phyloP scores from a whole-genome alignment of 2,329 filamentous ascomycete genomes.

The Blumeriella jaapii region DNA sequence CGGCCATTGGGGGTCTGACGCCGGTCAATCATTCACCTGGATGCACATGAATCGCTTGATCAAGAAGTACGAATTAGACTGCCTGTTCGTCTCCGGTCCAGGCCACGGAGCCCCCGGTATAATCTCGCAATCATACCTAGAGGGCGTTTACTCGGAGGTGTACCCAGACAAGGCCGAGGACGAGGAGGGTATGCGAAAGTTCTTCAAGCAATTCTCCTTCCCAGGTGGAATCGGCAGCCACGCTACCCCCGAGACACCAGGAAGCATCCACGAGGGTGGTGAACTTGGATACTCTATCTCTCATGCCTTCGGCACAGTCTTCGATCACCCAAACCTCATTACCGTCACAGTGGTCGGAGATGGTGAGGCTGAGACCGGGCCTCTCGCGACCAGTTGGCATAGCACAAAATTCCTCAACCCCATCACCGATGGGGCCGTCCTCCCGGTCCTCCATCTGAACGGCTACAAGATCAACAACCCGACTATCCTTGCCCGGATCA shows the following conservation, averaged over 20 bases:
- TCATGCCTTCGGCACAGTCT: constrained; percentile 67
- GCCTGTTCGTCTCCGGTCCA: constrained; percentile 63
- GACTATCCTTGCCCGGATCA: constrained; percentile 60
- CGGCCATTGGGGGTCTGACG: constrained; percentile 69
- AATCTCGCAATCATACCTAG: constrained; percentile 65
- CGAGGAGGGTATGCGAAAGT: constrained; percentile 55
- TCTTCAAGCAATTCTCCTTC: constrained; percentile 79
- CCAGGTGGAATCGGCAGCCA: constrained; percentile 69
- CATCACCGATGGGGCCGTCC: constrained; percentile 63
- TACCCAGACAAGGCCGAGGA: constrained; percentile 65
- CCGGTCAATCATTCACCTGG: constrained; percentile 72
- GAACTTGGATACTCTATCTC: constrained; percentile 75
- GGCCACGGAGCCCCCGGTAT: constrained; percentile 70
- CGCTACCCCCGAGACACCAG: constrained; percentile 68
- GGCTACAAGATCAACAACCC: constrained; percentile 82
- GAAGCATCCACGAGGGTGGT: constrained; percentile 67
- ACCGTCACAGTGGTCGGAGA: constrained; percentile 70
- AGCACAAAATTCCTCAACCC: constrained; percentile 75
- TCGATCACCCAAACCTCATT: constrained; percentile 64
- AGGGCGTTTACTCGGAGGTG: constrained; percentile 66
- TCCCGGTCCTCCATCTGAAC: constrained; percentile 68
- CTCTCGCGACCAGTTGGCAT: constrained; percentile 70
- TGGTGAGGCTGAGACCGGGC: constrained; percentile 71
- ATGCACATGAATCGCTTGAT: constrained; percentile 76
- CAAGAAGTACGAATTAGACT: constrained; percentile 66